Conservation (phyloP, 1,284 basidiomycete species). For the Ceratobasidium sp. region DNA sequence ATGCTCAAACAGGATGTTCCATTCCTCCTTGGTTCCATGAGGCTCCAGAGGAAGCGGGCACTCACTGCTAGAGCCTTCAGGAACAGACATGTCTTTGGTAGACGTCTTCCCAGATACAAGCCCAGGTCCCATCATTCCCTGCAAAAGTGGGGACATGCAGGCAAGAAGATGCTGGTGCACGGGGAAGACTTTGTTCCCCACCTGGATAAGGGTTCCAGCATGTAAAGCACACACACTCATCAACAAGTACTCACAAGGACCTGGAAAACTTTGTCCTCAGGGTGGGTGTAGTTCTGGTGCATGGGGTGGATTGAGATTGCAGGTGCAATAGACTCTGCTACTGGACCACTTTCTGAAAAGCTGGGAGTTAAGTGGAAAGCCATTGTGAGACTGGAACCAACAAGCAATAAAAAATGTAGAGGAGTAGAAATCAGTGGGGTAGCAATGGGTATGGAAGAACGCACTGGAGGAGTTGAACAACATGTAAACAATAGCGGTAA, state of each 20-base stretch:
- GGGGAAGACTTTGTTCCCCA: slow-evolving; percentile 10
- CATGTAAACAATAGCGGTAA: background rate
- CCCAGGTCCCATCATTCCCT: background rate
- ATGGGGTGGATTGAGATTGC: background rate
- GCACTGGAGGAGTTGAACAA: background rate
- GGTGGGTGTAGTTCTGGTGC: slow-evolving; percentile 1
- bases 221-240: background rate
- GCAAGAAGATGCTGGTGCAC: slow-evolving; percentile 9
- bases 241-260: background rate
- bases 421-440: background rate
- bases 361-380: too few species aligned
- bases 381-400: too few species aligned
- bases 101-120: background rate
- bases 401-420: background rate
- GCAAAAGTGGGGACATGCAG: background rate
- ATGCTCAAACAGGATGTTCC: slow-evolving; percentile 5
- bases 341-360: too few species aligned
- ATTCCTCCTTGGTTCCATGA: background rate
- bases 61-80: background rate
- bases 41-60: background rate
- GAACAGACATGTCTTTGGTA: background rate
- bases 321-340: background rate
- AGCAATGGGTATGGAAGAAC: background rate
- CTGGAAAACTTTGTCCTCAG: slow-evolving; percentile 10
- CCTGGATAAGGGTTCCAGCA: background rate